Conservation (phyloP, 805 yeast genomes). For the Soucietia sequanensis region DNA sequence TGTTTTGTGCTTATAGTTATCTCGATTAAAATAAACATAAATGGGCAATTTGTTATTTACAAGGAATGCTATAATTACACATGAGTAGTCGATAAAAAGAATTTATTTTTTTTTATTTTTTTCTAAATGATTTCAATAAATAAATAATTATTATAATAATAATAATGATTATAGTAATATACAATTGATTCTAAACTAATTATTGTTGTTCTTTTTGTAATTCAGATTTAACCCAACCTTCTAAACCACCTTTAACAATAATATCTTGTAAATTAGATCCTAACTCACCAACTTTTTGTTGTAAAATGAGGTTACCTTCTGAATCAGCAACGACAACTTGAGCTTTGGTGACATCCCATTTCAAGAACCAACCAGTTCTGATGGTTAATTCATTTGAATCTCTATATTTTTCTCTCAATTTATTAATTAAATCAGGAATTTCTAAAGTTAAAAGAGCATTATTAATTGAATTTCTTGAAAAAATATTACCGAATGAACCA, state of each 20-base stretch:
- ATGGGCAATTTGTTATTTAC: too few species aligned
- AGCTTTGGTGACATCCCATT: conserved; percentile 90
- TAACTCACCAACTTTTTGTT: conserved; percentile 91
- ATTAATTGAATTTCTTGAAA: conserved; percentile 93
- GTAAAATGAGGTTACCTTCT: conserved; percentile 58
- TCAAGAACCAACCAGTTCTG: conserved; percentile 91
- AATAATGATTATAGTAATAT: background rate
- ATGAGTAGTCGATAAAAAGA: too few species aligned
- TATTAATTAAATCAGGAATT: conserved; percentile 80
- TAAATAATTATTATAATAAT: too few species aligned
- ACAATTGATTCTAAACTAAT: too few species aligned
- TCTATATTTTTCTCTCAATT: conserved; percentile 67
- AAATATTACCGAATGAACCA: conserved; percentile 97
- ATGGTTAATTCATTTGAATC: conserved; percentile 72
- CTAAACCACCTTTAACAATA: conserved; percentile 95
- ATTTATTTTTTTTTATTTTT: too few species aligned
- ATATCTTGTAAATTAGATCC: conserved; percentile 96
- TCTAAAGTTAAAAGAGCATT: conserved; percentile 93
- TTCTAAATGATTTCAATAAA: too few species aligned
- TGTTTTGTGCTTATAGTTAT: too few species aligned
- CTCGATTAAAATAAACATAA: too few species aligned
- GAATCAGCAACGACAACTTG: conserved; percentile 75
- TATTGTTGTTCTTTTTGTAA: conserved; percentile 26
- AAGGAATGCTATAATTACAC: too few species aligned
- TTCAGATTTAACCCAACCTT: conserved; percentile 93